Evolutionary conservation across 2,329 filamentous ascomycete species (phyloP), one percentile per base, ranked within the genome.

Genomic region (Chaetomium strumarium): DNA sequence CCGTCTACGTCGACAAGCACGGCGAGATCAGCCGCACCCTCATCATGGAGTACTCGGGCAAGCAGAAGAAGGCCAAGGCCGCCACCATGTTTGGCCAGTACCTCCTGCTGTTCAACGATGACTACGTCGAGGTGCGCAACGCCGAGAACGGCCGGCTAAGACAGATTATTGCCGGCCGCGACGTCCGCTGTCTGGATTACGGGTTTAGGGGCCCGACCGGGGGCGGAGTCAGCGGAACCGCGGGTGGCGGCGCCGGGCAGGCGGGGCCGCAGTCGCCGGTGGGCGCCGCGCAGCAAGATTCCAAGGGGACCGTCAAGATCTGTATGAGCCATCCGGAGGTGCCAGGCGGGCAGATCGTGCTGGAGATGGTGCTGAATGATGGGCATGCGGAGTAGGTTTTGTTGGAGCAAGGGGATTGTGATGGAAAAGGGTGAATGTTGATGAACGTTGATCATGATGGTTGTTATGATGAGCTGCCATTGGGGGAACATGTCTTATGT

Each of bases 41-140:
- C 53, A 91, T 97, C 64, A 96, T 99, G 90, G 90, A 97, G 67
- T 99, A 97, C 68, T 93, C 95, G n/a, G 93, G 93, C 60, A 92
- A 86, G 64, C 79, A 81, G 66, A 82, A 81, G 69, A 81, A 81
- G 68, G 93, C 93, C 1, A 85, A 86, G 57, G 83, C 84, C 12
- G 91, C 91, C 2, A 93, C 90, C 56, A 85, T 97, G 72, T 95
- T 90, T 62, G 91, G 90, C 1, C 86, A 90, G 53, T 97, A 96
- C 67, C 80, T 99, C 5, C 76, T 99, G 8, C 81, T 99, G 5
- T 96, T 97, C 72, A 93, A 96, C 67, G 86, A 88, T 19, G 92
- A 97, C 68, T 99, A 97, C 62, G 90, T 99, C 44, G 93, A 99
- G 72, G 90, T 99, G 49, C 83, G 93, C 50, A 97, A 99, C 63